phyloP scores from a whole-genome alignment of 2,329 filamentous ascomycete genomes.

The Talaromyces piceae region DNA sequence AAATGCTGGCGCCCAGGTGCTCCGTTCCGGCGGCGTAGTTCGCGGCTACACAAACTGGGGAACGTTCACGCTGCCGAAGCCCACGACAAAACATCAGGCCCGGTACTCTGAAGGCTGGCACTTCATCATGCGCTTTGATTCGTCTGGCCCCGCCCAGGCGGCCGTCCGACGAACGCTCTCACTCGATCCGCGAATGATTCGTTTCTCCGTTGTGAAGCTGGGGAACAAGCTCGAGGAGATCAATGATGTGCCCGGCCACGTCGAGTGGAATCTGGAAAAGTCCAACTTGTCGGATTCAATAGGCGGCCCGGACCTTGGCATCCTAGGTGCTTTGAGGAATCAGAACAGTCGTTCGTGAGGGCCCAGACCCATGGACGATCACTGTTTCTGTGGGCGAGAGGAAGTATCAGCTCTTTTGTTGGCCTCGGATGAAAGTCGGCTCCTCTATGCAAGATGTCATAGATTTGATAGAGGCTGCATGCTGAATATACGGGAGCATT shows the following conservation, averaged over 20 bases:
- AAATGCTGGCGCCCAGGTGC: constrained; percentile 73
- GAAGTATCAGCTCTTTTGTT: not conserved
- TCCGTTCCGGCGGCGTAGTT: constrained; percentile 78
- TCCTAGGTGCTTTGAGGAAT: not conserved
- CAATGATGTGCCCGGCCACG: constrained; percentile 49
- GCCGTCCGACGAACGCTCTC: constrained; percentile 67
- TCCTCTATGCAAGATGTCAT: not conserved
- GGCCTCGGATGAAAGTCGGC: not conserved
- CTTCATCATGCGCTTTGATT: constrained; percentile 96
- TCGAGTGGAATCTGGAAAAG: constrained; percentile 41
- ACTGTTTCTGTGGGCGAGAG: not conserved
- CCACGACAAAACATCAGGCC: constrained; percentile 71
- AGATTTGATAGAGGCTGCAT: not conserved
- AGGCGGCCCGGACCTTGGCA: not conserved
- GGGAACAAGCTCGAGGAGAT: constrained; percentile 60
- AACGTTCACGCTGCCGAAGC: constrained; percentile 75
- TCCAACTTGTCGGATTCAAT: constrained; percentile 4
- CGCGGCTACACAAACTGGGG: constrained; percentile 95
- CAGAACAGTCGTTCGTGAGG: not conserved
- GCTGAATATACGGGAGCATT: not conserved
- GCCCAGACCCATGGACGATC: not conserved
- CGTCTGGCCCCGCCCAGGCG: constrained; percentile 65
- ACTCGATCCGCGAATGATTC: constrained; percentile 84
- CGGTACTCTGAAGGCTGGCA: constrained; percentile 83
- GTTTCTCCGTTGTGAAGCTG: constrained; percentile 78